Percentiles rank a stretch among this genome's conserved stretches.
phyloP scores from a whole-genome alignment of 2,329 filamentous ascomycete genomes.

The Penicillium expansum region DNA sequence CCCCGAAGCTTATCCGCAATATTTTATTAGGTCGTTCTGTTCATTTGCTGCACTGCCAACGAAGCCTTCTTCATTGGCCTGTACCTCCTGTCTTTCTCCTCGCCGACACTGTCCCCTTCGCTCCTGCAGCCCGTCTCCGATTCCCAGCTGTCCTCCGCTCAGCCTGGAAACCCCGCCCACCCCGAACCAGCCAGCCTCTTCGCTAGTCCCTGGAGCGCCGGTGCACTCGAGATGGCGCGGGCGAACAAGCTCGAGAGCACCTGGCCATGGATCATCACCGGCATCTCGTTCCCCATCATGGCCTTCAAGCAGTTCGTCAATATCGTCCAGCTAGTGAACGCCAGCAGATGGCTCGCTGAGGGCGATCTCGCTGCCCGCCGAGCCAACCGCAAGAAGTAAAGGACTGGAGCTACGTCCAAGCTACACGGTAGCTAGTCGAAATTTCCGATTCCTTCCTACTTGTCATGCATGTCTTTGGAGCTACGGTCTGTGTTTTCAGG shows the following conservation, averaged over 20 bases:
- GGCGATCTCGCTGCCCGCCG: slow-evolving; percentile 62
- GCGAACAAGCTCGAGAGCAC: slow-evolving; percentile 88
- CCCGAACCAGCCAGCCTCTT: slow-evolving; percentile 73
- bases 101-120: slow-evolving; percentile 80
- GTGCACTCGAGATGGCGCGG: slow-evolving; percentile 84
- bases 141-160: slow-evolving; percentile 51
- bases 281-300: slow-evolving; percentile 83
- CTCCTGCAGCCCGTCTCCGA: slow-evolving; percentile 65
- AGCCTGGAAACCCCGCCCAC: slow-evolving; percentile 66
- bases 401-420: neutral
- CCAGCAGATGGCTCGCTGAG: slow-evolving; percentile 86
- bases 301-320: slow-evolving; percentile 90
- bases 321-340: slow-evolving; percentile 88
- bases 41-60: slow-evolving; percentile 85
- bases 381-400: slow-evolving; percentile 54
- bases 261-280: slow-evolving; percentile 75
- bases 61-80: slow-evolving; percentile 98
- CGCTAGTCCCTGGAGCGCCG: slow-evolving; percentile 85
- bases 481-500: slow-evolving; percentile 27
- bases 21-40: slow-evolving; percentile 72
- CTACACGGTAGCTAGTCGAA: neutral
- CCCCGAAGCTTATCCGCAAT: neutral
- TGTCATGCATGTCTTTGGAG: slow-evolving; percentile 34
- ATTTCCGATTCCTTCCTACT: slow-evolving; percentile 15
- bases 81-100: slow-evolving; percentile 96